Evolutionary conservation across 108 stramenopile genomes (phyloP), one percentile per base, ranked within the genome.

Genomic region (Schizochytrium sp.): DNA sequence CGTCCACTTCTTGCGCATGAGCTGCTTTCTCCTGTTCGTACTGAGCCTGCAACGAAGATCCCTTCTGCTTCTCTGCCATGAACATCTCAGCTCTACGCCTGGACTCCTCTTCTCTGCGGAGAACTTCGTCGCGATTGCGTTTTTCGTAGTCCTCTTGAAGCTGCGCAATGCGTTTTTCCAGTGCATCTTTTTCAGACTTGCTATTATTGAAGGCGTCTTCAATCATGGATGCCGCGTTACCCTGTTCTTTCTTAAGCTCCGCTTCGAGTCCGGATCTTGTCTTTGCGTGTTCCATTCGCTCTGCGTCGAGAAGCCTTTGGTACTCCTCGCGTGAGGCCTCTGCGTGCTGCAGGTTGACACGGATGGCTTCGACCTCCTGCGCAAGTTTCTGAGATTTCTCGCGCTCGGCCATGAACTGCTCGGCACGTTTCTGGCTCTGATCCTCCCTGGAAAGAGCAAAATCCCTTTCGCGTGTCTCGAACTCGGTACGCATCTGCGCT

Each of bases 11-110:
- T 50, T 83, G 76, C 53, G 5, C 15, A 53, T 83, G 76, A 17
- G 76, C 45, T 5, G 76, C 76, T 53, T 83, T 83, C 2, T 83
- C 76, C 76, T 55, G 76, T 53, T 83, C 76, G 76, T 83, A 83
- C 76, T 83, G 76, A 10, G 47, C 53, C 76, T 83, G 76, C 47
- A 83, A 53, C 12, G 76, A 49, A 38, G 28, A 38, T n/a, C 76
- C 76, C 53, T 83, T 83, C 40, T 83, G 50, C 76, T 83, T 83
- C 53, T 83, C 76, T 8, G 76, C 76, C 76, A 83, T 83, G 76
- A 83, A 83, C 8, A 83, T 10, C 3, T 83, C 53, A 1, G 76
- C 76, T n/a, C 76, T 47, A 47, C 53, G 50, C 45, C 53, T 47
- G 5, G 76, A 83, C 76, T 83, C 50, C 50, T 83, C 50, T 40